Base-by-base conservation (phyloP, 768 basidiomycete species). In the Podaxis sp. region DNA sequence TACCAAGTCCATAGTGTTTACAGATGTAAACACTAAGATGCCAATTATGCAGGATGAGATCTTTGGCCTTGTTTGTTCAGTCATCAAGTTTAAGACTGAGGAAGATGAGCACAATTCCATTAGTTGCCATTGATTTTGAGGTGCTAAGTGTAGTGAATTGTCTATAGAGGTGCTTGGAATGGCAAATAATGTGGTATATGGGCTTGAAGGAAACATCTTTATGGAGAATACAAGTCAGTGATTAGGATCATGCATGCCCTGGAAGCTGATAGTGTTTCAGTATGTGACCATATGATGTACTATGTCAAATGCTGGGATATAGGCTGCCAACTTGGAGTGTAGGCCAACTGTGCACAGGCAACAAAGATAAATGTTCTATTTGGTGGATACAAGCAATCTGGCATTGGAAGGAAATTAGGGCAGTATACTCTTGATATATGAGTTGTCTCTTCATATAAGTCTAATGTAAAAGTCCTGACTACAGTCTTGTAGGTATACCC, bases 311-410 rank as follows among this genome's bases (percentile, higher is more conserved):
- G 7, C 29, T 29, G 29, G 29, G 29, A 8, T 29, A 29, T 29
- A 11, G 17, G 12, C 40, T 2, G 15, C 12, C 12, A 11, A 7
- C 17, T 41, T 12, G 17, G 40, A n/a, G 0, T n/a, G 11, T 65
- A 77, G 79, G 73, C 81, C 59, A 82, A 82, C 72, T 81, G 77
- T 53, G 70, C 72, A 38, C 76, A 78, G 68, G 66, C 67, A 53
- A 69, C 83, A 11, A 77, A 85, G 66, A 70, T 79, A 12, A 73
- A 78, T 55, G 74, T 87, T 49, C 88, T 88, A 4, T 90, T 89
- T 70, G 87, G 88, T 56, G 88, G 89, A 47, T 90, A 78, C 80
- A 91, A 89, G 80, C 85, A 89, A 72, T 85, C 82, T 37, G 89
- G 88, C 61, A 82, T 89, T 63, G 89, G 88, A 8, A 79, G 87